These are phyloP conservation scores for Trametes pubescens DNA, from an alignment of 1,284 basidiomycete genomes.

Conservation along the genomic window DNA sequence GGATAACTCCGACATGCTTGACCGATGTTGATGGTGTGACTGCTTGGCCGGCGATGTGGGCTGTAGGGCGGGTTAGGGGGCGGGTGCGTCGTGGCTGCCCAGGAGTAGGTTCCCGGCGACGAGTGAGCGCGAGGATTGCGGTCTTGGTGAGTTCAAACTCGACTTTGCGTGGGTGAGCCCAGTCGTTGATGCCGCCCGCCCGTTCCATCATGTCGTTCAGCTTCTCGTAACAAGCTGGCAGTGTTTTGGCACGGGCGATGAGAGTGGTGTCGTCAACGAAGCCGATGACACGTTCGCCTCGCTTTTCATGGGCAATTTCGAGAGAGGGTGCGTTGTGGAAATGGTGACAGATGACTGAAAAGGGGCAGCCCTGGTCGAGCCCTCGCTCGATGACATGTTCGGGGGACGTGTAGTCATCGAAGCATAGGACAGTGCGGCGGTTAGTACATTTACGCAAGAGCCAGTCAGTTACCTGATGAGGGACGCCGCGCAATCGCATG, in stretches of 20 bases:
- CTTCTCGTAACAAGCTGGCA: conserved; percentile 15
- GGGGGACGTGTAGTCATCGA: conserved; percentile 2
- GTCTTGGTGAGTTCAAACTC: conserved; percentile 4
- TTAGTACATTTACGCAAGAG: conserved; percentile 9
- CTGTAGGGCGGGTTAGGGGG: not conserved
- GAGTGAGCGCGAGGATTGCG: not conserved
- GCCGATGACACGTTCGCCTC: conserved; percentile 30
- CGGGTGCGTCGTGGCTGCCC: not conserved
- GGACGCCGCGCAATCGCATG: conserved; percentile 39
- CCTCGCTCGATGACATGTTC: conserved; percentile 1
- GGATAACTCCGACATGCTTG: not conserved
- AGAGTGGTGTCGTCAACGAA: conserved; percentile 41
- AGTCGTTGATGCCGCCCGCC: conserved; percentile 29
- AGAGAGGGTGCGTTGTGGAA: conserved; percentile 44
- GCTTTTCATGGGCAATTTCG: conserved; percentile 6
- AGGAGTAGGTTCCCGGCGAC: not conserved
- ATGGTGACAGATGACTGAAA: conserved; percentile 28
- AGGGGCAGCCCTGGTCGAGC: conserved; percentile 6
- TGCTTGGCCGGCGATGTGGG: not conserved
- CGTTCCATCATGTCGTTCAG: conserved; percentile 29
- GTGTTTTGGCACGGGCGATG: not conserved
- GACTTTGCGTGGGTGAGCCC: conserved; percentile 31
- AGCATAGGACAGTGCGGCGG: not conserved
- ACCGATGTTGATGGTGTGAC: not conserved
- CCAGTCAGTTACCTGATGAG: conserved; percentile 35